A percentile compares a stretch with the other conserved stretches of the same genome.
Evolutionary conservation across 2,329 filamentous ascomycete genomes (phyloP).

Genomic region (Exophiala oligosperma): DNA sequence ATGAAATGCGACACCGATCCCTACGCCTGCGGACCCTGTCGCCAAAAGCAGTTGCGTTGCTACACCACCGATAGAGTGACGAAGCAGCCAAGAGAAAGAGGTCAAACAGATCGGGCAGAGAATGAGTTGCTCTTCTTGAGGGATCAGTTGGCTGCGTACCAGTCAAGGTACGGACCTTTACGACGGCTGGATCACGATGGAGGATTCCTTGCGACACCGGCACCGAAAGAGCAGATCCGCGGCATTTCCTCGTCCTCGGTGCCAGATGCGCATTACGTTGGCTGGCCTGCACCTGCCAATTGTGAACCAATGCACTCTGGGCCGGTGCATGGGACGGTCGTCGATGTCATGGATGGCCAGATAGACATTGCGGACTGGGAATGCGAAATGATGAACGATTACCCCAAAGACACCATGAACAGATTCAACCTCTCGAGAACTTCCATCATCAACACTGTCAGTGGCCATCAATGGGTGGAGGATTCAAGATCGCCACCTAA

Average conservation of each 20-base stretch:
- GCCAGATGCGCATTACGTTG: slow-evolving; percentile 25
- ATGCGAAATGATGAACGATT: slow-evolving; percentile 57
- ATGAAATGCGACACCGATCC: slow-evolving; percentile 81
- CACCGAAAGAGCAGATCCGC: background rate
- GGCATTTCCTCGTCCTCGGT: slow-evolving; percentile 4
- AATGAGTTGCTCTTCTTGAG: slow-evolving; percentile 68
- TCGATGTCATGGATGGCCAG: slow-evolving; percentile 77
- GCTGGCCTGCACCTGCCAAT: slow-evolving; percentile 25
- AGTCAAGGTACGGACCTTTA: slow-evolving; percentile 51
- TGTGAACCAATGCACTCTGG: slow-evolving; percentile 18
- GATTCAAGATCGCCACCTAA: slow-evolving; percentile 63
- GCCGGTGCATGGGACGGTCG: slow-evolving; percentile 65
- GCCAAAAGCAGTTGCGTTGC: slow-evolving; percentile 73
- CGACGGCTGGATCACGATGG: slow-evolving; percentile 6
- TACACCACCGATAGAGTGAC: slow-evolving; percentile 85
- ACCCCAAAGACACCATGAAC: slow-evolving; percentile 42
- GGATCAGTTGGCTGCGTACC: slow-evolving; percentile 66
- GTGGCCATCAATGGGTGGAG: slow-evolving; percentile 58
- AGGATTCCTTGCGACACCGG: slow-evolving; percentile 6
- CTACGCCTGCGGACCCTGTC: slow-evolving; percentile 79
- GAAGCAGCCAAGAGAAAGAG: slow-evolving; percentile 74
- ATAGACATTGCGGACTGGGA: slow-evolving; percentile 71
- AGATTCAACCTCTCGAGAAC: slow-evolving; percentile 72
- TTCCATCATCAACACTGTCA: slow-evolving; percentile 65
- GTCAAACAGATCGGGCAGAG: slow-evolving; percentile 76